Conservation (phyloP, 1,284 basidiomycete species). For the Cutaneotrichosporon mucoides region DNA sequence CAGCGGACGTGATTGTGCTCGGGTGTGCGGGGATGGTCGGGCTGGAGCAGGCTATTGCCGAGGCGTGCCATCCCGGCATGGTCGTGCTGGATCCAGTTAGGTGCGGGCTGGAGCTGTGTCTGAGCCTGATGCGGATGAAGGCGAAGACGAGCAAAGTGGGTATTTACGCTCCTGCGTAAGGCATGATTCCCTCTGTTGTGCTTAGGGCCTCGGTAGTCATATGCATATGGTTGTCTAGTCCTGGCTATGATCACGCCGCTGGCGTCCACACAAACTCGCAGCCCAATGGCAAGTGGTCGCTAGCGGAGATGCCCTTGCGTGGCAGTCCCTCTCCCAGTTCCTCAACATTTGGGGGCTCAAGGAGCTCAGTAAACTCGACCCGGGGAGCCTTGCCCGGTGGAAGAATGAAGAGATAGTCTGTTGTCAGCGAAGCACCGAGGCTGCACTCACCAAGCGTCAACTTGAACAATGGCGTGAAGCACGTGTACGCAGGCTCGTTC, state of each 20-base stretch:
- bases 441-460: conserved; percentile 62
- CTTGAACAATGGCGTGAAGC: conserved; percentile 59
- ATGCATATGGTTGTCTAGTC: too few species aligned
- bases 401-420: conserved; percentile 78
- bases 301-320: conserved; percentile 70
- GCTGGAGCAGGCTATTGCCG: conserved; percentile 49
- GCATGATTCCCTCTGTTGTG: too few species aligned
- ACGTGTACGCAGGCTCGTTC: conserved; percentile 60
- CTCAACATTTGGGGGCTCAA: conserved; percentile 61
- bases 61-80: conserved; percentile 35
- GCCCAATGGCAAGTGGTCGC: conserved; percentile 79
- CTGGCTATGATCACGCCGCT: too few species aligned
- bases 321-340: conserved; percentile 72
- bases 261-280: conserved; percentile 27
- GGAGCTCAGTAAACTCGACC: conserved; percentile 59
- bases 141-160: conserved; percentile 32
- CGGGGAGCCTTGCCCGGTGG: conserved; percentile 33
- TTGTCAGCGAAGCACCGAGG: conserved; percentile 11
- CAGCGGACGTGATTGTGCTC: conserved; percentile 51
- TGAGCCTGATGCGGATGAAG: conserved; percentile 25
- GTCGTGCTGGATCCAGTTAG: conserved; percentile 53
- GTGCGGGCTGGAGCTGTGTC: conserved; percentile 40
- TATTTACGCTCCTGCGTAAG: conserved; percentile 16
- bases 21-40: conserved; percentile 57
- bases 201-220: too few species aligned